Percentiles rank a stretch among this genome's conserved stretches.
Conservation (phyloP, 2,329 filamentous ascomycete genomes). For the Fusarium compactum region DNA sequence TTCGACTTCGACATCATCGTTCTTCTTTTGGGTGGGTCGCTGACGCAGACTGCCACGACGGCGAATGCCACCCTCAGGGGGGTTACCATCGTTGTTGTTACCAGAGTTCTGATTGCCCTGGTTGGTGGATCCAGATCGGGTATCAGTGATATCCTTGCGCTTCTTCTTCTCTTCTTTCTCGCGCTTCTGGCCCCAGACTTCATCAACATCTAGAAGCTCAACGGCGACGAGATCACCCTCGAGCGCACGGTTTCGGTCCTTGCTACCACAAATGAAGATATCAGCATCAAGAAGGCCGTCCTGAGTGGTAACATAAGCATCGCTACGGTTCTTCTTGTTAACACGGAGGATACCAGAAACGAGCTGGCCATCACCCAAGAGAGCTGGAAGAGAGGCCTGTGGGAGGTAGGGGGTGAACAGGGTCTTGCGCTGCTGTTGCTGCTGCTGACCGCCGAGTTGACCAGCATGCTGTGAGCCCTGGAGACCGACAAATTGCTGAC, state of each 20-base stretch:
- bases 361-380: conserved; percentile 91
- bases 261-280: conserved; percentile 99
- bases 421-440: conserved; percentile 95
- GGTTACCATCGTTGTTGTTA: conserved; percentile 71
- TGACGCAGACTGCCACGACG: conserved; percentile 95
- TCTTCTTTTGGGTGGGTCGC: conserved; percentile 99
- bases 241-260: conserved; percentile 95
- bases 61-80: conserved; percentile 85
- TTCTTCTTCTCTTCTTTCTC: conserved; percentile 99
- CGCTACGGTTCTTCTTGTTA: conserved; percentile 99
- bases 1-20: conserved; percentile 98
- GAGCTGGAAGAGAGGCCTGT: conserved; percentile 90
- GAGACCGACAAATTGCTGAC: conserved; percentile 77
- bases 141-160: conserved; percentile 97
- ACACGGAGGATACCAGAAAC: conserved; percentile 97
- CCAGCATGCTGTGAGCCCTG: conserved; percentile 79
- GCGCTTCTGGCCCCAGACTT: conserved; percentile 98
- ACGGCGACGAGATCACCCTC: conserved; percentile 96
- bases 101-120: conserved; percentile 74
- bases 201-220: conserved; percentile 96
- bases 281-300: conserved; percentile 92
- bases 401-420: conserved; percentile 98
- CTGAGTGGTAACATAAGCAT: conserved; percentile 95
- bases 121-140: conserved; percentile 80
- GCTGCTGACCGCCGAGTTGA: conserved; percentile 73